A percentile compares a stretch with the other conserved stretches of the same genome.
These are phyloP conservation scores for Candida pini DNA, from an alignment of 805 yeast genomes.

Conservation along the genomic window DNA sequence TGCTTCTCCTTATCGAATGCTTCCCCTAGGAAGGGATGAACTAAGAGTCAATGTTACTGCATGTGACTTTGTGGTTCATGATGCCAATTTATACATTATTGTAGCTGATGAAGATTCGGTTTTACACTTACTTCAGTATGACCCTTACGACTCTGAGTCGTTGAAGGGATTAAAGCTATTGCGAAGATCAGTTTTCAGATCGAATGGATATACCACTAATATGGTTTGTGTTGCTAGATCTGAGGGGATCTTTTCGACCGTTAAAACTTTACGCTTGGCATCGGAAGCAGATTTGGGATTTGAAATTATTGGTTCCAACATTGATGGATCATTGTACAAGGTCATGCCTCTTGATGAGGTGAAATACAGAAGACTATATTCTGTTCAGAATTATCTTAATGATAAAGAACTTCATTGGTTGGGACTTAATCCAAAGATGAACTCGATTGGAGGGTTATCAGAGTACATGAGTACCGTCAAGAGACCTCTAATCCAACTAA, in stretches of 20 bases:
- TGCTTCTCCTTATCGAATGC: conserved; percentile 89
- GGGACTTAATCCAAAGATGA: conserved; percentile 77
- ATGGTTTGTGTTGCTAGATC: conserved; percentile 41
- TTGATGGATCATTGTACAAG: conserved; percentile 74
- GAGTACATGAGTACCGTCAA: conserved; percentile 34
- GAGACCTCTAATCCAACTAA: conserved; percentile 64
- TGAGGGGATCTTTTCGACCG: conserved; percentile 25
- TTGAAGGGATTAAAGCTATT: conserved; percentile 72
- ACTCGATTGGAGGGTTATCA: conserved; percentile 41
- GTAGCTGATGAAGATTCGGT: conserved; percentile 64
- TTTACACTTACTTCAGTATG: conserved; percentile 74
- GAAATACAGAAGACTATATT: conserved; percentile 72
- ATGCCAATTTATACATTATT: conserved; percentile 61
- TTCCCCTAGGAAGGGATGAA: conserved; percentile 70
- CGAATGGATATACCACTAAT: conserved; percentile 56
- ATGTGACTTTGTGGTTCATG: conserved; percentile 71
- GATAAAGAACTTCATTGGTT: conserved; percentile 70
- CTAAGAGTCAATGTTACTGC: conserved; percentile 55
- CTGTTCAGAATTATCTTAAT: conserved; percentile 79
- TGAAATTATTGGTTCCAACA: conserved; percentile 65
- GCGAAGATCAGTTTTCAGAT: conserved; percentile 62
- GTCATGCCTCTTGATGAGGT: conserved; percentile 72
- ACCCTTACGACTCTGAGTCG: conserved; percentile 87
- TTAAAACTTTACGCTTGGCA: conserved; percentile 23
- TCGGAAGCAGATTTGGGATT: conserved; percentile 32